Base-by-base conservation (phyloP, 352 stramenopile species). In the Phytophthora niederhauseri region DNA sequence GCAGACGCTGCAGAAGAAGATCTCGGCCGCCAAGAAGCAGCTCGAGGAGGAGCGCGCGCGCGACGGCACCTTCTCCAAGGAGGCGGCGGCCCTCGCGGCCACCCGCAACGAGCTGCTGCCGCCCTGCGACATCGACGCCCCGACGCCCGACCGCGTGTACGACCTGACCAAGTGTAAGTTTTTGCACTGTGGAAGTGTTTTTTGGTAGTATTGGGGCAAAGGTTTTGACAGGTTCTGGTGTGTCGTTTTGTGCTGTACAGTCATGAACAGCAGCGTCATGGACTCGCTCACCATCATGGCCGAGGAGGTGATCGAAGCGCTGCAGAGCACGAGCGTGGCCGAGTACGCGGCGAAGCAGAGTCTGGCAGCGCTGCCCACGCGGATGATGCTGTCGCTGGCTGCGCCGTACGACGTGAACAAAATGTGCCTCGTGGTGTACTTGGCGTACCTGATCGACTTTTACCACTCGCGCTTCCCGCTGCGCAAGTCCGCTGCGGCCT, bases 101-200 rank as follows among this genome's bases (percentile, higher is more conserved):
- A 93, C 85, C 24, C 82, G 85, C 24, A 91, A 87, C 28, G 78
- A 81, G 22, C 78, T 95, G 6, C 58, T 95, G 36, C 87, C 87
- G 28, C 85, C 85, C 0, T 80, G 80, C 72, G 85, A 95, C 61
- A 28, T 93, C 14, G 87, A 95, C 24, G 87, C 87, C 0, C 75
- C 85, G 2, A 91, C 85, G 19, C 87, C 87, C 3, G 87, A 95
- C 31, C 80, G 78, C 43, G 84, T 95, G 43, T 95, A 95, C 75
- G 76, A 78, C 66, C 71, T 95, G n/a, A 75, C 70, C 50, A 94
- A 93, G 71, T 94, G 87, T 95, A 90, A 64, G 81, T 80, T 58
- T 6, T 15, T 57, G 0, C 22, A 20, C 12, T 65, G 15, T 30
- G 62, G 12, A 49, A 11, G 4, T 36, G 69, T 58, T 57, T 58